phyloP scores from a whole-genome alignment of 768 basidiomycete species.

The Boletellus ananas region DNA sequence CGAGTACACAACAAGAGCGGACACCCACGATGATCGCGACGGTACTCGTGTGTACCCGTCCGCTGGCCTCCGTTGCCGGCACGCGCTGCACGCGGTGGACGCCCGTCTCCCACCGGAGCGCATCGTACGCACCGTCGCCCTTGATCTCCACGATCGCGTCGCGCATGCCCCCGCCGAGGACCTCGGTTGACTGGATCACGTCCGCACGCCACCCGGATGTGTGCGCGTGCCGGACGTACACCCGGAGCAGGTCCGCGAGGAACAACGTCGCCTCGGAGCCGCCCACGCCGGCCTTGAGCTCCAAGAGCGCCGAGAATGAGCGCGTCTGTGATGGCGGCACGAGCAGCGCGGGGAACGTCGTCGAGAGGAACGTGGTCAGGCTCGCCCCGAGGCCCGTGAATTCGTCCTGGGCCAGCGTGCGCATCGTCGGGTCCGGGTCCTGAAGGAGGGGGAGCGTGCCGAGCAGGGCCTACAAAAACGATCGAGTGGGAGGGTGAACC shows the following conservation, averaged over 20 bases:
- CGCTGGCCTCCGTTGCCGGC: constrained; percentile 84
- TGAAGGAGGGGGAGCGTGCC: constrained; percentile 59
- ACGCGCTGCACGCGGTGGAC: constrained; percentile 95
- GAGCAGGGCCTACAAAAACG: constrained; percentile 54
- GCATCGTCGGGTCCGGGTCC: constrained; percentile 76
- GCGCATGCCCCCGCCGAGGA: constrained; percentile 63
- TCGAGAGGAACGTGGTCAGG: constrained; percentile 26
- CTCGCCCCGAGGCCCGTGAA: constrained; percentile 41
- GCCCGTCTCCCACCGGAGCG: constrained; percentile 85
- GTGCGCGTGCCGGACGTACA: constrained; percentile 70
- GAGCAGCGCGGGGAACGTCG: constrained; percentile 66
- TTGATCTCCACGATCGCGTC: constrained; percentile 80
- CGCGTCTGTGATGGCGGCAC: constrained; percentile 67
- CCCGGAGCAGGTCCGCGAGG: constrained; percentile 67
- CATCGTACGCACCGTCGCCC: constrained; percentile 74
- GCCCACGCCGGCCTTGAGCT: constrained; percentile 90
- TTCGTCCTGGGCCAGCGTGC: constrained; percentile 69
- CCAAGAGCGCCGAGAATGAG: constrained; percentile 73
- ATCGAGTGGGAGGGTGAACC: neutral
- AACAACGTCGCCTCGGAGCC: constrained; percentile 88
- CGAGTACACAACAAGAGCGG: neutral
- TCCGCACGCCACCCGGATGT: constrained; percentile 57
- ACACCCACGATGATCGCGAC: constrained; percentile 74
- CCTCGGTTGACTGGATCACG: constrained; percentile 55
- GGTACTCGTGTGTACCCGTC: constrained; percentile 90